phyloP scores from a whole-genome alignment of 441 rosid genomes.

The Capsella rubella region DNA sequence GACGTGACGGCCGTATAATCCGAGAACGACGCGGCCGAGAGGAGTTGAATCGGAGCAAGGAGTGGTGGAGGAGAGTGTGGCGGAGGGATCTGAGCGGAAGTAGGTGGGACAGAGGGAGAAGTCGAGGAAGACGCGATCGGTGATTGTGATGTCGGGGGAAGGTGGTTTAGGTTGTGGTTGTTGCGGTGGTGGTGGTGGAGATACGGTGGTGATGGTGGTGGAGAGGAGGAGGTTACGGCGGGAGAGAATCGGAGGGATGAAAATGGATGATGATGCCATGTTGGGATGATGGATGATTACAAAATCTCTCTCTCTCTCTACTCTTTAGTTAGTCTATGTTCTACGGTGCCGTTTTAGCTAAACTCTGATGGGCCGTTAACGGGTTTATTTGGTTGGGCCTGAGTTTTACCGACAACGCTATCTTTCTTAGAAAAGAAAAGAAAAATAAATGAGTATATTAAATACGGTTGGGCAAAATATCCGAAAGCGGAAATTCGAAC shows the following conservation, averaged over 20 bases:
- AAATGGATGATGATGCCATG: constrained; percentile 43
- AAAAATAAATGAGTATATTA: too few relatives aligned
- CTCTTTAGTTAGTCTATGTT: too few relatives aligned
- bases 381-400: too few relatives aligned
- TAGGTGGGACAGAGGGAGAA: constrained; percentile 80
- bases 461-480: too few relatives aligned
- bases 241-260: constrained; percentile 46
- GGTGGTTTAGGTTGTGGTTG: constrained; percentile 32
- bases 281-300: background rate
- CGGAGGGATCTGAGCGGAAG: constrained; percentile 57
- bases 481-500: too few relatives aligned
- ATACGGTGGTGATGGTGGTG: constrained; percentile 47
- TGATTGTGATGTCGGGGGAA: constrained; percentile 68
- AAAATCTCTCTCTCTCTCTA: background rate
- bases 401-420: too few relatives aligned
- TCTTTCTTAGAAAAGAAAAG: too few relatives aligned
- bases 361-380: too few relatives aligned
- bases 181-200: constrained; percentile 15
- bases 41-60: constrained; percentile 63
- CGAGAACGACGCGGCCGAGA: constrained; percentile 81
- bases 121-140: constrained; percentile 87
- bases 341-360: too few relatives aligned
- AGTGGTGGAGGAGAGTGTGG: constrained; percentile 60
- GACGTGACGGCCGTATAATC: constrained; percentile 79
- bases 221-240: constrained; percentile 45